A percentile compares a stretch with the other conserved stretches of the same genome.
These are phyloP conservation scores for Austroboletus eburneus DNA, from an alignment of 768 basidiomycete genomes.

Conservation along the genomic window DNA sequence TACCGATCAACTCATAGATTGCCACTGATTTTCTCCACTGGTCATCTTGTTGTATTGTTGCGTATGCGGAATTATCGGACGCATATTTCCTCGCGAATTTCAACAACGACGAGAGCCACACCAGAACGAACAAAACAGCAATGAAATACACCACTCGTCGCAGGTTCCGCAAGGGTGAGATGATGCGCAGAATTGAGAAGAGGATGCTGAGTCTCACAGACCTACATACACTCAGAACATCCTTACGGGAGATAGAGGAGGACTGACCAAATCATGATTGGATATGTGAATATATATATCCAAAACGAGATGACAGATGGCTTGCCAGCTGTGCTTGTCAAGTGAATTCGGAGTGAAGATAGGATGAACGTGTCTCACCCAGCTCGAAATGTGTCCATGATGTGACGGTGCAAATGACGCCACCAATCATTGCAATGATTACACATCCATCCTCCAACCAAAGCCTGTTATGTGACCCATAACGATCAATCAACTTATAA, in stretches of 20 bases:
- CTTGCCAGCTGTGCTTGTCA: constrained; percentile 5
- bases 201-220: constrained; percentile 12
- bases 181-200: constrained; percentile 10
- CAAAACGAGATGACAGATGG: constrained; percentile 4
- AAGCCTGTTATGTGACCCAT: constrained; percentile 1
- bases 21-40: neutral
- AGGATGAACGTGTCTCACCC: neutral
- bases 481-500: constrained; percentile 2
- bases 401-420: constrained; percentile 3
- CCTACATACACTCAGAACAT: constrained; percentile 4
- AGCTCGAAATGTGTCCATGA: constrained; percentile 10
- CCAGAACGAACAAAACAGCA: constrained; percentile 8
- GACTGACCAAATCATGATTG: constrained; percentile 12
- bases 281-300: constrained; percentile 10
- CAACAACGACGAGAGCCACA: constrained; percentile 7
- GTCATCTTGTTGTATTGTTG: neutral
- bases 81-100: constrained; percentile 2
- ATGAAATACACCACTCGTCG: constrained; percentile 5
- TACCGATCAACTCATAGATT: constrained; percentile 17
- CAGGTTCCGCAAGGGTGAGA: constrained; percentile 4
- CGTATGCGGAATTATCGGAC: neutral
- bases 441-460: constrained; percentile 21
- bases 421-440: neutral
- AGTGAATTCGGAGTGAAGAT: neutral
- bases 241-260: neutral